phyloP scores from a whole-genome alignment of 2,329 filamentous ascomycete species.

The Penicillium sp. region DNA sequence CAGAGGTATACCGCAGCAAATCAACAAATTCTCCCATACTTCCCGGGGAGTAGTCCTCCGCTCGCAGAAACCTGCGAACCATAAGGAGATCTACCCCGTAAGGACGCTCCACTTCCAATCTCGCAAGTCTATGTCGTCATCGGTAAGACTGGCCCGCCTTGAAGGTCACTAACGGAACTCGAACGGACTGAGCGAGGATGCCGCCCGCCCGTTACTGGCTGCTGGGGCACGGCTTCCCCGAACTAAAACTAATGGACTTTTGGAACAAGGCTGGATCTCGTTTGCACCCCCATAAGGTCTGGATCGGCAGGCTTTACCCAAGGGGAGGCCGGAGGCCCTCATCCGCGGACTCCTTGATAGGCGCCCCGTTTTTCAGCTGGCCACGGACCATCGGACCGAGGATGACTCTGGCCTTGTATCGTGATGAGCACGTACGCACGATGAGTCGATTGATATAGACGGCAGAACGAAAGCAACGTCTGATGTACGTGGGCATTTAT shows the following conservation, averaged over 20 bases:
- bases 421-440: no score
- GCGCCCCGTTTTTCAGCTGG: slow-evolving; percentile 2
- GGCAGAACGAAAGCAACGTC: no score
- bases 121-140: background rate
- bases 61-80: background rate
- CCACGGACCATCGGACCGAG: background rate
- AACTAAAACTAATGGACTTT: background rate
- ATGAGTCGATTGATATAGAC: no score
- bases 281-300: slow-evolving; percentile 16
- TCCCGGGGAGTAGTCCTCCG: background rate
- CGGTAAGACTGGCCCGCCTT: background rate
- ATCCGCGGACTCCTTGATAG: slow-evolving; percentile 2
- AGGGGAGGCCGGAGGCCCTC: background rate
- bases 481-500: no score
- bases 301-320: slow-evolving; percentile 20
- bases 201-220: background rate
- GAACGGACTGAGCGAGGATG: background rate
- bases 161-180: background rate
- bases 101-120: background rate
- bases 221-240: background rate
- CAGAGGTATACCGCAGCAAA: no score
- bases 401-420: background rate
- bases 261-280: slow-evolving; percentile 10
- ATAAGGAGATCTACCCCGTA: background rate
- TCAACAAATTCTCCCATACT: background rate